Percentiles rank a stretch among this genome's conserved stretches.
phyloP scores from a whole-genome alignment of 169 alveolate species.

The Plasmodium inui region DNA sequence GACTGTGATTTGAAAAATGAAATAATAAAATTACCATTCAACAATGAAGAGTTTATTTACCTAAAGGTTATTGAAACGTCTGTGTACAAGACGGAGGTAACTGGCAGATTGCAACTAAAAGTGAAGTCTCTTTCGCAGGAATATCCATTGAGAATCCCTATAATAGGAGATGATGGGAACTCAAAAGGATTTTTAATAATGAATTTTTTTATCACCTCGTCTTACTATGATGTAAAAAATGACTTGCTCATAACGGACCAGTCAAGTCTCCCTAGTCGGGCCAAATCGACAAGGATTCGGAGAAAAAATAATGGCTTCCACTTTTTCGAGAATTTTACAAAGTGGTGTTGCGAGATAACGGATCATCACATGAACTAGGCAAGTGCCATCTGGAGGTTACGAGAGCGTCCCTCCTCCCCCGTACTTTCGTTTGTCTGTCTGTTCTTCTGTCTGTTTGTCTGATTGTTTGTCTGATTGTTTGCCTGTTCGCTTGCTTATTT shows the following conservation, averaged over 20 bases:
- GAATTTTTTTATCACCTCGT: conserved; percentile 79
- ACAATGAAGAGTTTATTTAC: conserved; percentile 80
- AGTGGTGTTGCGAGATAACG: conserved; percentile 88
- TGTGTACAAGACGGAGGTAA: conserved; percentile 77
- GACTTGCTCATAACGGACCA: conserved; percentile 70
- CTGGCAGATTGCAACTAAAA: conserved; percentile 83
- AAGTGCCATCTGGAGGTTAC: background rate
- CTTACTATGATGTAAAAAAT: conserved; percentile 76
- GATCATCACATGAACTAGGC: conserved; percentile 80
- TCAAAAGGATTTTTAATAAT: conserved; percentile 78
- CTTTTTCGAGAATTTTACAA: conserved; percentile 80
- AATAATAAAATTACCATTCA: conserved; percentile 81
- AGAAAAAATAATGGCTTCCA: conserved; percentile 78
- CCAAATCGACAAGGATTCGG: conserved; percentile 63
- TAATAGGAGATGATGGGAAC: conserved; percentile 83
- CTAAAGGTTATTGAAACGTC: conserved; percentile 82
- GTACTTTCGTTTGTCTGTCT: no score
- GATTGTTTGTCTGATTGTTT: no score
- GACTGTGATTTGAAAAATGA: conserved; percentile 83
- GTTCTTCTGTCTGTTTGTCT: background rate
- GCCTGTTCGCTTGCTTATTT: background rate
- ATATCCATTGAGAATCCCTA: conserved; percentile 81
- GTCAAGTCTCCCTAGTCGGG: conserved; percentile 29
- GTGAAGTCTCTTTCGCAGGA: conserved; percentile 79
- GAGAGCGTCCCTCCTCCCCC: background rate